Evolutionary conservation across 345 rosid genomes (phyloP).

Genomic region (Zanthoxylum bungeanum): DNA sequence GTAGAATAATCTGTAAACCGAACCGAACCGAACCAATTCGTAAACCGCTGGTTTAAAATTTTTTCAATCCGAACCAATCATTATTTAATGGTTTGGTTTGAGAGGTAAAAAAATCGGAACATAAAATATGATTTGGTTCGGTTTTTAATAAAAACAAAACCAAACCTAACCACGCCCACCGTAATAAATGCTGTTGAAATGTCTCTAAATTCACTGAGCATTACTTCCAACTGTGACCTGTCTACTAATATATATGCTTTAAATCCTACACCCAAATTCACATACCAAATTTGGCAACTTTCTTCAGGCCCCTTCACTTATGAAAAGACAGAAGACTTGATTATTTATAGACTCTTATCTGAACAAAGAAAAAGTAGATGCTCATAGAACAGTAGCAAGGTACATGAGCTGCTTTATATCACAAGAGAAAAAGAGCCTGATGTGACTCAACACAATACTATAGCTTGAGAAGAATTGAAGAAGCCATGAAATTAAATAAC

Average conservation of each 20-base stretch:
- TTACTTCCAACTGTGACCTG: slow-evolving; percentile 23
- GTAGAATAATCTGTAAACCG: no score
- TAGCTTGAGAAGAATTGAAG: not conserved
- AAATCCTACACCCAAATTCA: slow-evolving; percentile 20
- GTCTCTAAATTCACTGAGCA: slow-evolving; percentile 8
- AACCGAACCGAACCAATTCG: no score
- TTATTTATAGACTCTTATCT: not conserved
- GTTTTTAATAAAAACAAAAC: no score
- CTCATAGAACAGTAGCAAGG: not conserved
- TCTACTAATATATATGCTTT: slow-evolving; percentile 9
- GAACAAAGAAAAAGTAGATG: not conserved
- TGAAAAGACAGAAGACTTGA: not conserved
- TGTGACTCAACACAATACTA: not conserved
- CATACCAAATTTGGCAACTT: slow-evolving; percentile 9
- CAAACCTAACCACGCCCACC: no score
- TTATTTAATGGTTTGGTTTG: no score
- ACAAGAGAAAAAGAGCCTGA: not conserved
- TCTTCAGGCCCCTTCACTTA: not conserved
- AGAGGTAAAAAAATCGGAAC: no score
- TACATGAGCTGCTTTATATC: not conserved
- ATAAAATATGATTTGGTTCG: no score
- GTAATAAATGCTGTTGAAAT: slow-evolving; percentile 19
- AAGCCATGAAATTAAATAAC: not conserved
- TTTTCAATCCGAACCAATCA: no score
- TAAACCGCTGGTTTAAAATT: no score